phyloP scores from a whole-genome alignment of 1,284 basidiomycete species.

The Megacollybia platyphylla region DNA sequence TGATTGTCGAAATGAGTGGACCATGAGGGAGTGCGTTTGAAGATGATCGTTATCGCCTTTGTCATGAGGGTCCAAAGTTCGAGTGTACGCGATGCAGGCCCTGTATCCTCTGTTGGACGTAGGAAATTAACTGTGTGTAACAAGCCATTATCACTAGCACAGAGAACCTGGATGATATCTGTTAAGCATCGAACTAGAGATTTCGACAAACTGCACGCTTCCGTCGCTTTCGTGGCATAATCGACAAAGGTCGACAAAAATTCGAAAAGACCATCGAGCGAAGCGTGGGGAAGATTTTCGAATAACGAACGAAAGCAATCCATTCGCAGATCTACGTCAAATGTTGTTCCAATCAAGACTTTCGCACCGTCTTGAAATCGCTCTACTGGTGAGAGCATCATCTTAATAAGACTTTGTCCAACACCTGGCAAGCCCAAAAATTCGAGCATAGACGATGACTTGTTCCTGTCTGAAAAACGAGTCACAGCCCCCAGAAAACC shows the following conservation, averaged over 20 bases:
- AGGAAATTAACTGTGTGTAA: conserved; percentile 48
- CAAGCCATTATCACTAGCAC: conserved; percentile 58
- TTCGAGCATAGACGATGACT: conserved; percentile 32
- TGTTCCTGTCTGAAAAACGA: conserved; percentile 44
- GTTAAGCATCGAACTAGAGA: conserved; percentile 84
- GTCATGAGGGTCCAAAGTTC: conserved; percentile 80
- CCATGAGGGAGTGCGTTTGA: conserved; percentile 75
- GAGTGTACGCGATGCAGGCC: conserved; percentile 41
- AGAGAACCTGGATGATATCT: conserved; percentile 82
- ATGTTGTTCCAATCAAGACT: conserved; percentile 67
- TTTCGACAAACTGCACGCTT: conserved; percentile 78
- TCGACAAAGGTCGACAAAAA: conserved; percentile 57
- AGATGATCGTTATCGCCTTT: conserved; percentile 68
- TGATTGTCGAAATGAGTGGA: conserved; percentile 66
- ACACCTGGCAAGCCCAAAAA: conserved; percentile 40
- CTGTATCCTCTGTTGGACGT: conserved; percentile 26
- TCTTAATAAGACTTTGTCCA: conserved; percentile 43
- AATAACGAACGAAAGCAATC: conserved; percentile 79
- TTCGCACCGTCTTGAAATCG: conserved; percentile 65
- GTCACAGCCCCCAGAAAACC: conserved; percentile 55
- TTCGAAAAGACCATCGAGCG: conserved; percentile 56
- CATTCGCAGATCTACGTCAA: conserved; percentile 73
- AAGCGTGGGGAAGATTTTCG: conserved; percentile 44
- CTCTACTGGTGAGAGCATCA: conserved; percentile 75
- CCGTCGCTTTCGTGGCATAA: conserved; percentile 55